Base-by-base conservation (phyloP, 139 green algal genomes). In the Bryopsis sp. region DNA sequence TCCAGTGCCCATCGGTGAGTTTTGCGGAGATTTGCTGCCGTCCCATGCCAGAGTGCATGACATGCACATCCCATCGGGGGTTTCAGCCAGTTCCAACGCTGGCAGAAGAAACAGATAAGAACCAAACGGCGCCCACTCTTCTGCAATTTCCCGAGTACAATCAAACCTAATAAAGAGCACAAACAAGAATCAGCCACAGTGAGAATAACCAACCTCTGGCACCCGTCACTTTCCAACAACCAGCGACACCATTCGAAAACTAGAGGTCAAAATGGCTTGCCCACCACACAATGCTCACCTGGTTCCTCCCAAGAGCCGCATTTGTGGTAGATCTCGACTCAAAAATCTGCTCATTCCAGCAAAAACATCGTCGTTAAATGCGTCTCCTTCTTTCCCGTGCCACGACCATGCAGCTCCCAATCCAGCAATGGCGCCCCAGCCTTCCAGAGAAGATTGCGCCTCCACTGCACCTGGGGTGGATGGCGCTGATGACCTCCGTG, bases 351-450 rank as follows among this genome's bases (percentile, higher is more conserved):
- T 67, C 65, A 94, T 83, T 48, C 74, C 75, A 4, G 65, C 35
- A 69, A 93, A 68, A 0, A 76, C 68, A 0, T 3, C 50, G 1
- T 36, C 61, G 37, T 68, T 75, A 63, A 92, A 78, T 1, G 69
- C 47, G n/a, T 77, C 54, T 3, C 81, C 80, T 0, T 71, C 35
- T 0, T 37, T 24, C 2, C 89, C 90, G 39, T 78, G 74, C 90
- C 90, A 96, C 57, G 84, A 68, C 85, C 86, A 92, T 1, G 88
- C 88, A 31, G 85, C 81, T 2, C 89, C 89, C 5, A 82, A 73
- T 0, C 85, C 85, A 78, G 75, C 39, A 72, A 69, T 22, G 19
- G 37, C 22, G 32, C 24, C 29, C 22, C 5, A 24, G 8, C 19
- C 19, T 54, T 8, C 37, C 15, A 19, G 19, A 54, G 15, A 54